A percentile compares a stretch with the other conserved stretches of the same genome.
Evolutionary conservation across 148 eudicot species (phyloP).

Genomic region (Fagopyrum homotropicum): DNA sequence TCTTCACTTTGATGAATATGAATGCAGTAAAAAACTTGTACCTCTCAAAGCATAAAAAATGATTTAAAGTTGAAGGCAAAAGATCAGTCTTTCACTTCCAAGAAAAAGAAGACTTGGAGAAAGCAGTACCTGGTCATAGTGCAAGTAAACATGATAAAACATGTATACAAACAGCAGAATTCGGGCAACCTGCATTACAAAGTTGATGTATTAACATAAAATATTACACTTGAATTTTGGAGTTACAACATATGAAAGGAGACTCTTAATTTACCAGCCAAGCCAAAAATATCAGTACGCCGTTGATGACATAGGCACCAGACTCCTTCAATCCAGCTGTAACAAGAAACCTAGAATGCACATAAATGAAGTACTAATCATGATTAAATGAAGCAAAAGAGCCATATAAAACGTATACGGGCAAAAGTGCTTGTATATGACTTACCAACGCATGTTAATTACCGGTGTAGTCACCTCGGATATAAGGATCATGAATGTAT

Average conservation of each 20-base stretch:
- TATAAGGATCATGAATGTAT: slow-evolving; percentile 94
- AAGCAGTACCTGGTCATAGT: slow-evolving; percentile 66
- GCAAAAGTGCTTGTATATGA: not conserved
- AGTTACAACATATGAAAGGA: not conserved
- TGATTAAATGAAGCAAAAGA: not conserved
- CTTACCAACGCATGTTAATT: slow-evolving; percentile 93
- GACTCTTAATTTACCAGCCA: slow-evolving; percentile 75
- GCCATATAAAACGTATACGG: not conserved
- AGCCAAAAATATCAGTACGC: slow-evolving; percentile 75
- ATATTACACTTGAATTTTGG: too few species aligned
- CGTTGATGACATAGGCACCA: slow-evolving; percentile 77
- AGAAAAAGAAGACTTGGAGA: not conserved
- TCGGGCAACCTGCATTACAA: slow-evolving; percentile 79
- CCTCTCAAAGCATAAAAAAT: too few species aligned
- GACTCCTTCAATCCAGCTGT: slow-evolving; percentile 91
- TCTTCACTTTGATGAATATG: too few species aligned
- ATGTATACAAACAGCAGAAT: slow-evolving; percentile 90
- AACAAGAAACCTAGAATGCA: slow-evolving; percentile 74
- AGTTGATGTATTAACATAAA: not conserved
- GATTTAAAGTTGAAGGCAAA: not conserved
- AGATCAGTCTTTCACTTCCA: not conserved
- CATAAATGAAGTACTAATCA: not conserved
- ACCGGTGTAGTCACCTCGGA: slow-evolving; percentile 97
- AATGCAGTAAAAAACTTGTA: too few species aligned
- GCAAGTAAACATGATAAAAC: slow-evolving; percentile 87